Conservation (phyloP, 768 basidiomycete genomes). For the Suillus bovinus region DNA sequence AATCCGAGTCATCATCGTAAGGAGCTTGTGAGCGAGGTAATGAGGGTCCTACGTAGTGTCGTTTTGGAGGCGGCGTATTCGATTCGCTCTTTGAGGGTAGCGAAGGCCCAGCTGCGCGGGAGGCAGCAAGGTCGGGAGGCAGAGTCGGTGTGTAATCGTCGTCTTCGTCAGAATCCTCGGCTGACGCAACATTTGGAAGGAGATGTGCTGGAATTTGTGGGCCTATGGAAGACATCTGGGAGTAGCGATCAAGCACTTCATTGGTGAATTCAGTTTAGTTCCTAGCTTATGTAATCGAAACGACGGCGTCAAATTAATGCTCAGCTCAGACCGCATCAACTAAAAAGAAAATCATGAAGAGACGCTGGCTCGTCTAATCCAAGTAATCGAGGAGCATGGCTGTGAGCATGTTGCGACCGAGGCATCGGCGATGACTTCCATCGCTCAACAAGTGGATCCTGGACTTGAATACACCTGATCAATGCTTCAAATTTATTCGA, state of each 20-base stretch:
- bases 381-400: too few relatives aligned
- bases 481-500: too few relatives aligned
- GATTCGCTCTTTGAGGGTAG: constrained; percentile 20
- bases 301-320: too few relatives aligned
- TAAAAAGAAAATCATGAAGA: too few relatives aligned
- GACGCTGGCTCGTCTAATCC: too few relatives aligned
- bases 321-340: too few relatives aligned
- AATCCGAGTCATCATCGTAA: constrained; percentile 57
- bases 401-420: too few relatives aligned
- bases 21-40: constrained; percentile 43
- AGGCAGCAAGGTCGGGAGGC: constrained; percentile 65
- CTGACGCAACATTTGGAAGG: constrained; percentile 18
- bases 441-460: too few relatives aligned
- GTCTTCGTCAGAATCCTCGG: constrained; percentile 41
- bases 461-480: too few relatives aligned
- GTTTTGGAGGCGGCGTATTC: constrained; percentile 26
- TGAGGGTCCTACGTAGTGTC: constrained; percentile 53
- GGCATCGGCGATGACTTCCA: too few relatives aligned
- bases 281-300: neutral
- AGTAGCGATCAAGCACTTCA: neutral
- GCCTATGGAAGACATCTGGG: constrained; percentile 52
- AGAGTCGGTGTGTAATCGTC: constrained; percentile 75
- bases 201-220: constrained; percentile 58
- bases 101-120: constrained; percentile 37
- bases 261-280: neutral